Evolutionary conservation across 192 early-diverging fungal species (phyloP), one percentile per base, ranked within the genome.

Genomic region (Entomortierella beljakovae): DNA sequence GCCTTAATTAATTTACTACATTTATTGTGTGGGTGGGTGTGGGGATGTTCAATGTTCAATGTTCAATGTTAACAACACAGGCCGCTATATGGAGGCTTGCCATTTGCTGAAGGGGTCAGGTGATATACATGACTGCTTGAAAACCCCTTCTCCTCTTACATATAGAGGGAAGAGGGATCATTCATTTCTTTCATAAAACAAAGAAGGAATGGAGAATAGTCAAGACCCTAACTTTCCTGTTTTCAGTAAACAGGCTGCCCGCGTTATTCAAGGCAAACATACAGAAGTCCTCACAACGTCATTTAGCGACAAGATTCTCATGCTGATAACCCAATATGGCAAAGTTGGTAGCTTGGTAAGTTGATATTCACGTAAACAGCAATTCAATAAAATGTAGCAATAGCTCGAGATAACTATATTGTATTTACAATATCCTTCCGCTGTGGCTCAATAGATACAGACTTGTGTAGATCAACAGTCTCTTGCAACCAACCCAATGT

Each of bases 301-400:
- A 11, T 88, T 82, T 46, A 20, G 22, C 1, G 85, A 89, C 73
- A 87, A 82, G 65, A 89, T 88, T 33, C 66, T 88, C 46, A 70
- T 88, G 38, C 35, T 88, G 23, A 68, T 87, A 28, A 83, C 81
- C 3, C 88, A 89, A 33, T 87, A 84, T 65, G 86, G 86, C 15
- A 83, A 74, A 59, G 81, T 86, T 31, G 88, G 88, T 13, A 87
- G 83, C 65, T 34, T 89, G 83, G 88, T 89, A 81, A 50, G 57
- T n/a, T 29, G 25, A 3, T 18, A 61, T 15, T 63, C 31, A 34
- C 18, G 32, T 26, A 6, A 8, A 31, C 40, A 13, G 23, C n/a
- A 56, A 6, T 9, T 23, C 11, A 23, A 61, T 58, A 52, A 22
- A 34, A 9, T 34, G 28, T 7, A 37, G 33, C n/a, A n/a, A 35